Evolutionary conservation across 2,329 filamentous ascomycete species (phyloP).

Genomic region (Fonsecaea pedrosoi): DNA sequence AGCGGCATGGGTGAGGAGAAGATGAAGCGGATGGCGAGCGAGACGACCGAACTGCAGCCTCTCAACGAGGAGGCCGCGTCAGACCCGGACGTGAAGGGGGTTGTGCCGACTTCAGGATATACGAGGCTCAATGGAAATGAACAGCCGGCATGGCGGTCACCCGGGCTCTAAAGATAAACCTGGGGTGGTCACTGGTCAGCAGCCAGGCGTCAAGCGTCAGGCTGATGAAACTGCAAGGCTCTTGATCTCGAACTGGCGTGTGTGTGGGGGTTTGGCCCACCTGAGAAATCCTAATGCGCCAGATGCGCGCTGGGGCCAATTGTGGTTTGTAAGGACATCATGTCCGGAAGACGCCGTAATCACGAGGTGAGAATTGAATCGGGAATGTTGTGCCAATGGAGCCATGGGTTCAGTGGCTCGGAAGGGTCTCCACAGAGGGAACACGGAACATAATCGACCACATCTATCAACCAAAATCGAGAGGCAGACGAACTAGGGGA

Average conservation of each 20-base stretch:
- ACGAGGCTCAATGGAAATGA: constrained; percentile 1
- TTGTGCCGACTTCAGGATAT: not conserved
- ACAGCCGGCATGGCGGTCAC: constrained; percentile 10
- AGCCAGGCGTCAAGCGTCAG: constrained; percentile 3
- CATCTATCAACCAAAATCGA: not conserved
- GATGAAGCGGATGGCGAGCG: not conserved
- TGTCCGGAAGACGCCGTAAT: not conserved
- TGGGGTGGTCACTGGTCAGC: not conserved
- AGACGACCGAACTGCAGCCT: constrained; percentile 11
- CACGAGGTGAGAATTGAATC: not conserved
- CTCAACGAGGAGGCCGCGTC: not conserved
- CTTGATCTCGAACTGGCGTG: constrained; percentile 11
- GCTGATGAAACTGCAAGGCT: constrained; percentile 6
- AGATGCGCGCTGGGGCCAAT: not conserved
- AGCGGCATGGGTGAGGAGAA: constrained; percentile 8
- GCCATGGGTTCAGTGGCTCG: not conserved
- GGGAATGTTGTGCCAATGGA: not conserved
- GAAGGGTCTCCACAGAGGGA: too few species aligned
- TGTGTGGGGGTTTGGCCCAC: not conserved
- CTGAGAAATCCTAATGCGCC: not conserved
- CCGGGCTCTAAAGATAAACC: constrained; percentile 13
- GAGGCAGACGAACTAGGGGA: not conserved
- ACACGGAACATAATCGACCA: not conserved
- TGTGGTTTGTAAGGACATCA: not conserved
- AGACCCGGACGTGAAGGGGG: constrained; percentile 5